Evolutionary conservation across 2,329 filamentous ascomycete genomes (phyloP), one percentile per base, ranked within the genome.

Genomic region (Claviceps sp.): DNA sequence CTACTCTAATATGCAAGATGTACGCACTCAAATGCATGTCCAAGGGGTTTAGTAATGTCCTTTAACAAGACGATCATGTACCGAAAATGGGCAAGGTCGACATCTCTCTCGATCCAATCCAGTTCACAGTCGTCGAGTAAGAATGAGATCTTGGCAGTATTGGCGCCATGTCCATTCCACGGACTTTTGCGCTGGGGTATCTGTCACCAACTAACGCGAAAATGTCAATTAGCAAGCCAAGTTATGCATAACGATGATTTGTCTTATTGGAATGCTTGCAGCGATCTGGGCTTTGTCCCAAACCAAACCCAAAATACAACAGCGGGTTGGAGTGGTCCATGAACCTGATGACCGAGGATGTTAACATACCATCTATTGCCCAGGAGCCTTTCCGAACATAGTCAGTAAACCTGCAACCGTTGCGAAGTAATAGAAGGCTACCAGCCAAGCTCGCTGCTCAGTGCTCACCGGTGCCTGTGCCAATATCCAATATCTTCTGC

Each of bases 401-500:
- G 19, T 48, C 26, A 41, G 43, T 44, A 34, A 40, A 26, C 48
- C 10, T 26, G 39, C 16, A 37, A 8, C n/a, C 24, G 26, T 26
- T 43, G 16, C 24, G 24, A 26, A 26, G 6, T 10, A 24, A 16
- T 34, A 30, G 13, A 8, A 11, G 4, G n/a, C 16, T 3, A 24
- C n/a, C 7, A n/a, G 24, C 24, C 5, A 43, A 16, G 24, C 17
- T 30, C 30, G 24, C 24, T 26, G 38, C 52, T 47, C 19, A 58
- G 5, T 26, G 38, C 52, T 47, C 19, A 58, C 54, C 56, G 19
- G 52, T 52, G 1, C 47, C 65, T 59, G 54, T 62, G 68, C 70
- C 71, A 30, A 74, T 55, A 55, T 74, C 72, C 41, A 72, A 58
- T 5, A 73, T 59, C 38, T 57, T 57, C 50, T 73, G 58, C 13